Evolutionary conservation across 2,329 filamentous ascomycete genomes (phyloP), one percentile per base, ranked within the genome.

Genomic region (Stemphylium lycopersici): DNA sequence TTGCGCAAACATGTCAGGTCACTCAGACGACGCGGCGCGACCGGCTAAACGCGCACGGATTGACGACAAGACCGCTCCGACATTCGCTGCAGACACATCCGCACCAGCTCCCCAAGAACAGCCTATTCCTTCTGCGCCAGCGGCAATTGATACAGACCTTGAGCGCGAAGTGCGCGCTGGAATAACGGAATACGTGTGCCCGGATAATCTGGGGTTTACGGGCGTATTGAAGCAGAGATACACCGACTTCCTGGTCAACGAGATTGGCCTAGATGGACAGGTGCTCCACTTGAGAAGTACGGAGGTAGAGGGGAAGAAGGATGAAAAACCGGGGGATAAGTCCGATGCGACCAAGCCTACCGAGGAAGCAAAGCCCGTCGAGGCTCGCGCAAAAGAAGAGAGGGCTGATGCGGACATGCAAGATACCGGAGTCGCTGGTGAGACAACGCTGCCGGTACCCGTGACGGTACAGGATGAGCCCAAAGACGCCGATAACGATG

Each of bases 181-280:
- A 24, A 90, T 91, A 61, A 84, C 83, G 7, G 80, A 84, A 60
- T 89, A 84, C 70, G 83, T 89, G 13, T 84, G 81, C 40, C 75
- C 80, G 1, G 73, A 81, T n/a, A 79, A 82, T 29, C 74, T 79
- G 50, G 84, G 86, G 1, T 90, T 90, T 61, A 74, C 77, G 12
- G 88, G 87, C 15, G 78, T 87, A 12, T 67, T 90, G 67, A 91
- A 91, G 79, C 86, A 89, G 69, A 82, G 86, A 62, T 97, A 93
- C 75, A 93, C 92, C 3, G 93, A 97, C 73, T 97, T 97, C 67
- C 81, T 95, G 64, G 93, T 97, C 65, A 93, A 96, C 69, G 93
- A 97, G 75, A 93, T 97, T 58, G 79, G 84, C 16, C 86, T 87
- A 26, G 84, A 89, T 68, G 92, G 92, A 13, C 77, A 86, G 48